Conservation (phyloP, 164 flowering plant genomes). For the Piper betle region DNA sequence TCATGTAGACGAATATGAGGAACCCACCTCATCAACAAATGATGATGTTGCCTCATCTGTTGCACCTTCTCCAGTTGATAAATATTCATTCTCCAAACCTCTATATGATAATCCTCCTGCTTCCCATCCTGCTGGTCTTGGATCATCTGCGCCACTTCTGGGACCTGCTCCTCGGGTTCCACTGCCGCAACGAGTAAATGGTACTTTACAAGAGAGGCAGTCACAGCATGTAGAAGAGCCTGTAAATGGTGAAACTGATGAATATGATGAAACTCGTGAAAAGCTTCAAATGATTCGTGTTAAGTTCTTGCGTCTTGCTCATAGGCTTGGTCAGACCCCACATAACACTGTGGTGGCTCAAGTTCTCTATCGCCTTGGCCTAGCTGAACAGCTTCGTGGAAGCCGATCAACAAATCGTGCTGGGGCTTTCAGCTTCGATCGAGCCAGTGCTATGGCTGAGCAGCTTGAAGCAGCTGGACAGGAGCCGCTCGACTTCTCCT, state of each 20-base stretch:
- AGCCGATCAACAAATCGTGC: slow-evolving; percentile 66
- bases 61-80: slow-evolving; percentile 10
- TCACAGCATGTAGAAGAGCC: slow-evolving; percentile 52
- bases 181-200: slow-evolving; percentile 69
- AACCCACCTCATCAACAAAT: slow-evolving; percentile 1
- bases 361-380: slow-evolving; percentile 84
- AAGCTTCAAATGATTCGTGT: slow-evolving; percentile 95
- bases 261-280: slow-evolving; percentile 86
- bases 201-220: slow-evolving; percentile 39
- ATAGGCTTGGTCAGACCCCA: slow-evolving; percentile 96
- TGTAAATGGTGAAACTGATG: slow-evolving; percentile 69
- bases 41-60: slow-evolving; percentile 4
- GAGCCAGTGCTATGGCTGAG: slow-evolving; percentile 99
- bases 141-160: slow-evolving; percentile 70
- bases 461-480: slow-evolving; percentile 86
- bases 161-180: slow-evolving; percentile 62
- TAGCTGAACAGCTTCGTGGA: slow-evolving; percentile 92
- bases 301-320: slow-evolving; percentile 92
- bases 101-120: slow-evolving; percentile 17
- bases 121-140: slow-evolving; percentile 90
- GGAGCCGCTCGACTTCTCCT: slow-evolving; percentile 87
- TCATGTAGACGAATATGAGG: slow-evolving; percentile 1
- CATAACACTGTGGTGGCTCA: slow-evolving; percentile 99
- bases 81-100: slow-evolving; percentile 11
- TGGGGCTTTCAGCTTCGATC: slow-evolving; percentile 90